These are phyloP conservation scores for Rhodotorula mucilaginosa DNA, from an alignment of 1,284 basidiomycete species.

Conservation along the genomic window DNA sequence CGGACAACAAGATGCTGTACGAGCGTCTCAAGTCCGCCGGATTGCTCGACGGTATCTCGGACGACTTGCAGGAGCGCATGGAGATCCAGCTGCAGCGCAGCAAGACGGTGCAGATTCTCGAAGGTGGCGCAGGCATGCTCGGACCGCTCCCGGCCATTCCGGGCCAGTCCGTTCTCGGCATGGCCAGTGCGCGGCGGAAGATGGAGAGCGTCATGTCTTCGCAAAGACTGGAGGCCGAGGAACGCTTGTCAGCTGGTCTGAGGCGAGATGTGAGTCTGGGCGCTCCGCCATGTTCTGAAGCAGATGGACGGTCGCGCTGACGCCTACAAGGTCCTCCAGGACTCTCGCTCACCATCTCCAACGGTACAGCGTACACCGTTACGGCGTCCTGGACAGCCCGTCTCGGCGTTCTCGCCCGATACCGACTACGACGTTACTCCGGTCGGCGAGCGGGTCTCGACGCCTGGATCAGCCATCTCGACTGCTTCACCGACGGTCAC, in stretches of 20 bases:
- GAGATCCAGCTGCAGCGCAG: conserved; percentile 79
- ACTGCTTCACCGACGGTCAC: conserved; percentile 1
- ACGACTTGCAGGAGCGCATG: conserved; percentile 70
- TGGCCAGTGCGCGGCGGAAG: conserved; percentile 40
- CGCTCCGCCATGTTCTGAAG: too few species aligned
- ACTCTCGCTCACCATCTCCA: conserved; percentile 8
- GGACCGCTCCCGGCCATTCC: conserved; percentile 42
- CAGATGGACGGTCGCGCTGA: neutral
- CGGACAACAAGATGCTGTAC: conserved; percentile 90
- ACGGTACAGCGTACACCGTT: conserved; percentile 12
- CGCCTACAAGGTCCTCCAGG: neutral
- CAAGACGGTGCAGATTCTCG: conserved; percentile 80
- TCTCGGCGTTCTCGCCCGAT: conserved; percentile 7
- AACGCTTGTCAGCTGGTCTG: conserved; percentile 55
- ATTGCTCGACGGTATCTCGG: conserved; percentile 78
- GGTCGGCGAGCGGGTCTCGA: neutral
- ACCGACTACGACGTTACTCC: conserved; percentile 24
- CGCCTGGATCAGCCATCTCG: conserved; percentile 4
- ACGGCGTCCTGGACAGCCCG: neutral
- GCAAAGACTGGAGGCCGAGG: conserved; percentile 65
- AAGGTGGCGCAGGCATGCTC: conserved; percentile 46
- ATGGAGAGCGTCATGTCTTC: conserved; percentile 14
- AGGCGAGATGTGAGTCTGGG: conserved; percentile 2
- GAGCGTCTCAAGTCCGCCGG: conserved; percentile 83
- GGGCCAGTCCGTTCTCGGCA: conserved; percentile 49